Base-by-base conservation (phyloP, 148 eudicot genomes). In the Persicaria tinctoria region DNA sequence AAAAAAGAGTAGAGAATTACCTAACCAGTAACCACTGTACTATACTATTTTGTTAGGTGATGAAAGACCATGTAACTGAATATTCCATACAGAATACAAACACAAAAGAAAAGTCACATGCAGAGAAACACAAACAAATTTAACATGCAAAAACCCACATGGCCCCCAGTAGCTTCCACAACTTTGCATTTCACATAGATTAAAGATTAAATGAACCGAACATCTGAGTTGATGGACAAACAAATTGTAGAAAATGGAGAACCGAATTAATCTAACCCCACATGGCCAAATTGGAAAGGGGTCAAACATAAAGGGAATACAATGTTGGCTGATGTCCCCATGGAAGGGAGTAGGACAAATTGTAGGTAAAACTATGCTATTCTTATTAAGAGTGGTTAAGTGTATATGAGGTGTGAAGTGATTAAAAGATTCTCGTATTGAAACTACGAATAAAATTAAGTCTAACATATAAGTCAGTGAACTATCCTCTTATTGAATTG, bases 161-260 rank as follows among this genome's bases (percentile, higher is more conserved):
- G 68, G 68, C 68, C 68, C 68, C 68, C 68, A 63, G 44, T 14
- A 62, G 45, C 44, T 62, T 62, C 68, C 45, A 9, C 68, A 62
- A 62, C 64, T 44, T 62, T 20, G 45, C 68, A 62, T 62, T 27
- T 27, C 68, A 63, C 16, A 63, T 63, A 27, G 4, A 27, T 27
- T 27, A 63, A 63, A 63, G 68, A 63, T 32, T 27, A 63, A 63
- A 6, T 8, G 46, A 63, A 63, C 68, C 68, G 27, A 63, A 27
- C 68, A 63, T 63, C 16, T 13, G 9, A 10, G 45, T 63, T 63
- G 68, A 63, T 63, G 27, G 16, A 63, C 45, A 63, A 63, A 63
- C 68, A 63, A 18, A 63, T 27, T 10, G 44, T 27, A 12, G 44
- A 63, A 63, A 10, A 63, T 32, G 5, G 68, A 63, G 45, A 63